Evolutionary conservation across 1,139 yeast genomes (phyloP).

Genomic region (Spathaspora sp.): DNA sequence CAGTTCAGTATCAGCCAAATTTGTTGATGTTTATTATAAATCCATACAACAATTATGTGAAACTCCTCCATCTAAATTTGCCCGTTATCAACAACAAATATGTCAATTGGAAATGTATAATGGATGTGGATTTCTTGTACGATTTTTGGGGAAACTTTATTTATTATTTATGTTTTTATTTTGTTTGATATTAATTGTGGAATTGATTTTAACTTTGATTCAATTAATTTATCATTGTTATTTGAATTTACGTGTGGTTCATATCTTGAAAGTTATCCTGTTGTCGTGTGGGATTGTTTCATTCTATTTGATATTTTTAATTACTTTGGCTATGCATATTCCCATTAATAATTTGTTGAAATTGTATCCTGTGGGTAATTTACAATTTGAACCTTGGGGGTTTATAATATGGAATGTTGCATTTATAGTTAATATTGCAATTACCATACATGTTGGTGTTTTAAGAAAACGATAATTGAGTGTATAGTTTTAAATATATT

Average conservation of each 20-base stretch:
- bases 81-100: slow-evolving; percentile 1
- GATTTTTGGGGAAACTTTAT: slow-evolving; percentile 4
- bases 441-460: background rate
- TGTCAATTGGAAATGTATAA: slow-evolving; percentile 11
- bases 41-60: slow-evolving; percentile 14
- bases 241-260: background rate
- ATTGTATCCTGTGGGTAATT: background rate
- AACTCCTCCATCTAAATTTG: background rate
- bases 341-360: slow-evolving; percentile 2
- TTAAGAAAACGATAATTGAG: background rate
- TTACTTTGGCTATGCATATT: slow-evolving; percentile 2
- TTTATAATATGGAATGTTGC: slow-evolving; percentile 2
- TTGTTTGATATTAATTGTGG: background rate
- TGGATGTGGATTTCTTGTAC: slow-evolving; percentile 2
- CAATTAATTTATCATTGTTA: background rate
- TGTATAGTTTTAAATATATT: background rate
- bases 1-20: slow-evolving; percentile 37
- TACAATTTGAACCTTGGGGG: slow-evolving; percentile 1
- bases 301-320: background rate
- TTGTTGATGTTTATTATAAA: slow-evolving; percentile 25
- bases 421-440: background rate
- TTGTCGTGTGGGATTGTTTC: background rate
- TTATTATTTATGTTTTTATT: slow-evolving; percentile 3
- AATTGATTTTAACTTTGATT: background rate
- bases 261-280: background rate